phyloP scores from a whole-genome alignment of 2,329 filamentous ascomycete species.

The Fusarium abutilonis region DNA sequence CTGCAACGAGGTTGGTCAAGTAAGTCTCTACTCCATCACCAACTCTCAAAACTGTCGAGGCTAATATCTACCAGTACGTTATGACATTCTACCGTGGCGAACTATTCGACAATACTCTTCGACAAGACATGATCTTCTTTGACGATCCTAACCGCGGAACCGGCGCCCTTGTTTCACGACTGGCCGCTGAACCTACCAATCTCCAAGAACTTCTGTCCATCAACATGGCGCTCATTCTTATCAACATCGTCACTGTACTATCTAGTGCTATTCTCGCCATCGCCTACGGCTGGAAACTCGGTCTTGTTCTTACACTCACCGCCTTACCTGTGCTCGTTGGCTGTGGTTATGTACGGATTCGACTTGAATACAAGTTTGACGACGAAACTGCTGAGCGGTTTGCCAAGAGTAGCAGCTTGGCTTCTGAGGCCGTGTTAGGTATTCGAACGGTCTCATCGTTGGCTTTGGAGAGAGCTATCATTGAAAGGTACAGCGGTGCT shows the following conservation, averaged over 20 bases:
- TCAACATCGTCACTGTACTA: slow-evolving; percentile 57
- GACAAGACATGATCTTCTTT: slow-evolving; percentile 64
- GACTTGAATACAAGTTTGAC: slow-evolving; percentile 59
- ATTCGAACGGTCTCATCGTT: slow-evolving; percentile 62
- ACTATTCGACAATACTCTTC: slow-evolving; percentile 62
- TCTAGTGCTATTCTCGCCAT: slow-evolving; percentile 59
- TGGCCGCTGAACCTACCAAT: slow-evolving; percentile 55
- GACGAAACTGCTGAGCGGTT: slow-evolving; percentile 56
- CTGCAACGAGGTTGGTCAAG: slow-evolving; percentile 52
- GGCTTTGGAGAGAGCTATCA: slow-evolving; percentile 57
- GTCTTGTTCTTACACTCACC: slow-evolving; percentile 58
- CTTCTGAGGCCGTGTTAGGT: slow-evolving; percentile 60
- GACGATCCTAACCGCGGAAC: slow-evolving; percentile 52
- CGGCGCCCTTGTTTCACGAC: slow-evolving; percentile 52
- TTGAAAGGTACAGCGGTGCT: slow-evolving; percentile 49
- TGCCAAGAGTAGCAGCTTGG: slow-evolving; percentile 58
- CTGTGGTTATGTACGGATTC: slow-evolving; percentile 59
- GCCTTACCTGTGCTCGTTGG: slow-evolving; percentile 57
- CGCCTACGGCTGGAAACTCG: slow-evolving; percentile 60
- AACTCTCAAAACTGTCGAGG: no score
- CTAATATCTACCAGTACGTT: slow-evolving; percentile 38
- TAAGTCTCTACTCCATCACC: slow-evolving; percentile 16
- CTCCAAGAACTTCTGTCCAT: slow-evolving; percentile 62
- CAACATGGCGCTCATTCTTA: slow-evolving; percentile 59
- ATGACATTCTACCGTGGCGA: slow-evolving; percentile 52